phyloP scores from a whole-genome alignment of 2,329 filamentous ascomycete species.

The Apiospora malaysiana region DNA sequence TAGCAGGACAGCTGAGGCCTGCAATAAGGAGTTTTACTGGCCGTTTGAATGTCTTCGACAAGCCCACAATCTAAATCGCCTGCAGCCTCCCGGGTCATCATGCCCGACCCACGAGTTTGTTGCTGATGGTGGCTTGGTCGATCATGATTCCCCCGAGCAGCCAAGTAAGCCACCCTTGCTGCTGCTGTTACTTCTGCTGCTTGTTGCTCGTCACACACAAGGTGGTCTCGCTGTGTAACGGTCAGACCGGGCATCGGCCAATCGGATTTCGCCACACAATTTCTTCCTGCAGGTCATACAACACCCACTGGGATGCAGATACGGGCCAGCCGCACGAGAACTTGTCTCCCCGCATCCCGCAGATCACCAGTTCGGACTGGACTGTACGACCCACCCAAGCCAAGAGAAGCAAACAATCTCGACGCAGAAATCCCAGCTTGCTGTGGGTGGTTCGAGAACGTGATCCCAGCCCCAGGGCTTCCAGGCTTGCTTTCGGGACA shows the following conservation, averaged over 20 bases:
- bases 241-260: background rate
- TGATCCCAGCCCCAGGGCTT: background rate
- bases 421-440: background rate
- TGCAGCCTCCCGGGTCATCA: conserved; percentile 1
- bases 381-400: background rate
- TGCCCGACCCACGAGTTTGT: background rate
- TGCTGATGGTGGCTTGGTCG: background rate
- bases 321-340: conserved; percentile 21
- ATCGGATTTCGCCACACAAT: conserved; percentile 12
- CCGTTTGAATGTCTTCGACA: conserved; percentile 16
- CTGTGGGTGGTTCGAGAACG: background rate
- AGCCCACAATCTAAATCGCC: too few relatives aligned
- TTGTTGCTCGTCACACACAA: background rate
- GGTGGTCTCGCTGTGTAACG: background rate
- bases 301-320: background rate
- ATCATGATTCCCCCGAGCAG: background rate
- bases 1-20: background rate
- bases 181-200: too few relatives aligned
- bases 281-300: conserved; percentile 7
- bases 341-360: background rate
- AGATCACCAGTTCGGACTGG: background rate
- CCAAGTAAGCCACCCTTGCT: background rate
- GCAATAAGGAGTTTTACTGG: conserved; percentile 12
- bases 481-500: background rate
- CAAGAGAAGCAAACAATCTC: background rate